These are phyloP conservation scores for Colletotrichum trifolii DNA, from an alignment of 2,329 filamentous ascomycete species.

Conservation along the genomic window DNA sequence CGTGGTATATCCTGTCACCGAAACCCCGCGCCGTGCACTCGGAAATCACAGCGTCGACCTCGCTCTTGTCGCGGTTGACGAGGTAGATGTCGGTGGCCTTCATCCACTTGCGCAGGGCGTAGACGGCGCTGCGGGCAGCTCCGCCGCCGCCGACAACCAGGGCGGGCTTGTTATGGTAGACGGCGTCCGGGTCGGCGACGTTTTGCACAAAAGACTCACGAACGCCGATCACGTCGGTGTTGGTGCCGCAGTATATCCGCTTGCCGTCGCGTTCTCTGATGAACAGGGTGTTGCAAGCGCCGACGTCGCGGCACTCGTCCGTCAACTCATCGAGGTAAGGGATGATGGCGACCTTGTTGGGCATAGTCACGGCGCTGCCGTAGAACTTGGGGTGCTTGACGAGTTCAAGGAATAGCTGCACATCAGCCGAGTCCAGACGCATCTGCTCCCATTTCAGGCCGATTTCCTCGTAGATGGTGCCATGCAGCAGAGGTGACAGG, in stretches of 20 bases:
- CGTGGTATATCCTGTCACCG: constrained; percentile 69
- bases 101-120: constrained; percentile 78
- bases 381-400: constrained; percentile 70
- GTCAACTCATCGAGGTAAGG: constrained; percentile 79
- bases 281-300: constrained; percentile 85
- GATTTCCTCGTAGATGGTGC: constrained; percentile 63
- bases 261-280: constrained; percentile 62
- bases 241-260: constrained; percentile 74
- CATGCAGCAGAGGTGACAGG: constrained; percentile 65
- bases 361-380: constrained; percentile 84
- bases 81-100: constrained; percentile 77
- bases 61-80: constrained; percentile 76
- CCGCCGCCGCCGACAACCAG: constrained; percentile 83
- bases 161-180: constrained; percentile 70
- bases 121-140: constrained; percentile 81
- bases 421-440: constrained; percentile 63
- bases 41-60: constrained; percentile 74
- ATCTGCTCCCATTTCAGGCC: constrained; percentile 63
- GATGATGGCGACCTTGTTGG: constrained; percentile 83
- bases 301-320: constrained; percentile 76
- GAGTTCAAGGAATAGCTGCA: constrained; percentile 60
- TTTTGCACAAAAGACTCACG: constrained; percentile 76
- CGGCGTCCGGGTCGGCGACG: constrained; percentile 53
- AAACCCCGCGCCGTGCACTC: constrained; percentile 72
- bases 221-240: constrained; percentile 85